phyloP scores from a whole-genome alignment of 2,329 filamentous ascomycete genomes.

The Trichophyton simii region DNA sequence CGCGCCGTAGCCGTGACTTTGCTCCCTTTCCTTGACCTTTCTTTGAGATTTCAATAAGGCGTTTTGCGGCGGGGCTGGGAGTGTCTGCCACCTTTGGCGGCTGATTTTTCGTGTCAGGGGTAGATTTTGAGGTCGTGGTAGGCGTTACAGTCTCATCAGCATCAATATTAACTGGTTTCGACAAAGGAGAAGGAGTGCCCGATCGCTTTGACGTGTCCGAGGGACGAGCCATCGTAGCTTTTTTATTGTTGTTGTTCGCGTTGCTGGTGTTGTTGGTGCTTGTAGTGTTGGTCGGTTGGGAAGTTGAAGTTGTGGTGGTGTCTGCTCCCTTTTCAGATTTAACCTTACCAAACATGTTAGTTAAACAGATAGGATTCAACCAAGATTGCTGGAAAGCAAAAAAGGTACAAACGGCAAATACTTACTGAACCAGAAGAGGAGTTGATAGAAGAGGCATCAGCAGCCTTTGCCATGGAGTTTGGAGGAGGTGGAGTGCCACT shows the following conservation, averaged over 20 bases:
- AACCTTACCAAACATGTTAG: background rate
- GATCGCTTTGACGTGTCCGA: slow-evolving; percentile 55
- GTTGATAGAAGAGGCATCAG: background rate
- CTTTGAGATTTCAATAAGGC: slow-evolving; percentile 75
- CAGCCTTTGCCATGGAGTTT: background rate
- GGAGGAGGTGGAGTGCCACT: background rate
- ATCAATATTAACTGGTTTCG: slow-evolving; percentile 55
- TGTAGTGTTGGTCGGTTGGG: background rate
- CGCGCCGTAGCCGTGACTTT: slow-evolving; percentile 75
- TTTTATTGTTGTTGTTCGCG: background rate
- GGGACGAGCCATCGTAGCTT: slow-evolving; percentile 19
- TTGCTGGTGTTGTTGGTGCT: background rate
- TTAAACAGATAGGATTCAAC: background rate
- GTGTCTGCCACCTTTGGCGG: slow-evolving; percentile 16
- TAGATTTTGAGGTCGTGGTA: slow-evolving; percentile 30
- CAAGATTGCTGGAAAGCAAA: too few relatives aligned
- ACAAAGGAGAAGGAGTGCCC: slow-evolving; percentile 59
- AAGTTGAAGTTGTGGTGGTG: background rate
- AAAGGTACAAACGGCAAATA: background rate
- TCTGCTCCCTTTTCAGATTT: background rate
- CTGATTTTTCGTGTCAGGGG: slow-evolving; percentile 19
- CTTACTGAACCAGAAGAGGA: slow-evolving; percentile 1
- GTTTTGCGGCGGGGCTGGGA: slow-evolving; percentile 63
- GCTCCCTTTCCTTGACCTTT: slow-evolving; percentile 65
- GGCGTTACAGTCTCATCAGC: slow-evolving; percentile 33